A percentile compares a stretch with the other conserved stretches of the same genome.
phyloP scores from a whole-genome alignment of 1,284 basidiomycete species.

The Coriolopsis trogii region DNA sequence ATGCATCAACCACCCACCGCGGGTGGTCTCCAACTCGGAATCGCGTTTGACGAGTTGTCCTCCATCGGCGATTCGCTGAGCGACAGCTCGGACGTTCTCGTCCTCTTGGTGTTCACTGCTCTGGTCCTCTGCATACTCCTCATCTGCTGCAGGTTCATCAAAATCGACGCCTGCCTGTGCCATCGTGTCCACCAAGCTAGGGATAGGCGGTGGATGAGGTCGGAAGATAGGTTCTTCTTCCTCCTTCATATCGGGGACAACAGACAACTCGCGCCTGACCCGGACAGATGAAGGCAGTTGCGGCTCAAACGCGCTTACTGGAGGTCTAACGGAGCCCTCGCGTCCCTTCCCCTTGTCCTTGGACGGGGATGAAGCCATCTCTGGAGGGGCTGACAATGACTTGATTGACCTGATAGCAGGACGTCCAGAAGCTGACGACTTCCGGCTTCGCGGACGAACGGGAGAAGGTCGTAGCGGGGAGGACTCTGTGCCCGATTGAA shows the following conservation, averaged over 20 bases:
- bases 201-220: neutral
- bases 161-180: slow-evolving; percentile 1
- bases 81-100: slow-evolving; percentile 36
- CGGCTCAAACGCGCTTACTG: slow-evolving; percentile 55
- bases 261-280: slow-evolving; percentile 15
- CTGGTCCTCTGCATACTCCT: slow-evolving; percentile 22
- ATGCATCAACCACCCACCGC: slow-evolving; percentile 33
- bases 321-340: slow-evolving; percentile 29
- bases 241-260: slow-evolving; percentile 22
- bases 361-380: slow-evolving; percentile 36
- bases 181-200: slow-evolving; percentile 8
- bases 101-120: slow-evolving; percentile 31
- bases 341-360: slow-evolving; percentile 24
- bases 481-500: slow-evolving; percentile 81
- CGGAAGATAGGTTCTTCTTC: slow-evolving; percentile 19
- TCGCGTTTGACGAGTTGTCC: slow-evolving; percentile 25
- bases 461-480: slow-evolving; percentile 70
- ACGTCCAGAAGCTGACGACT: slow-evolving; percentile 41
- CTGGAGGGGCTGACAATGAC: slow-evolving; percentile 73
- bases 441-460: slow-evolving; percentile 47
- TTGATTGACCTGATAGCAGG: slow-evolving; percentile 49
- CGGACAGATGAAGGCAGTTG: slow-evolving; percentile 45
- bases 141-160: slow-evolving; percentile 5
- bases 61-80: slow-evolving; percentile 41
- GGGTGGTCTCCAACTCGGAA: neutral